A percentile compares a stretch with the other conserved stretches of the same genome.
These are phyloP conservation scores for Barbatosphaeria neglecta DNA, from an alignment of 495 filamentous ascomycete species.

Conservation along the genomic window DNA sequence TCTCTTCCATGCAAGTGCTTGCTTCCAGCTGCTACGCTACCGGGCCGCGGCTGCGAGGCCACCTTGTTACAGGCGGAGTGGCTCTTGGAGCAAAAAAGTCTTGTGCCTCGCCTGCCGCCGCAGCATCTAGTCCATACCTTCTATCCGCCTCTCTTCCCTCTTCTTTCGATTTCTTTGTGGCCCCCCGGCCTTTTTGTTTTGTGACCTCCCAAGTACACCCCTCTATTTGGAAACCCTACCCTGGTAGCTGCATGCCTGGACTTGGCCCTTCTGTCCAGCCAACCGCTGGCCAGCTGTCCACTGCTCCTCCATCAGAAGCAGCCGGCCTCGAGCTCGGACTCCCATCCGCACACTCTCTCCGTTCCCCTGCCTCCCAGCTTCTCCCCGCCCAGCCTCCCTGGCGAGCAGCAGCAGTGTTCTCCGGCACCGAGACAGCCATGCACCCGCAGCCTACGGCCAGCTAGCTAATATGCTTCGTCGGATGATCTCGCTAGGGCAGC, in stretches of 20 bases:
- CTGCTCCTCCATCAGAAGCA: not conserved
- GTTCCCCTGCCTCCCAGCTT: not conserved
- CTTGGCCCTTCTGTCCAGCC: not conserved
- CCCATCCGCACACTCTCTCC: no score
- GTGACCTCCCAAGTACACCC: no score
- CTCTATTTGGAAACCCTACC: no score
- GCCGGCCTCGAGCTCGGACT: not conserved
- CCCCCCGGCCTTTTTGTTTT: no score
- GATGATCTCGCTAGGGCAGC: conserved; percentile 32
- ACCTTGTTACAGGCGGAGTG: not conserved
- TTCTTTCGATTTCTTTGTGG: not conserved
- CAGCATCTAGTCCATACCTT: not conserved
- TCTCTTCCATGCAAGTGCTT: not conserved
- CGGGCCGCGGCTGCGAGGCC: not conserved
- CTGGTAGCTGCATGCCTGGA: no score
- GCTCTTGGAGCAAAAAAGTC: not conserved
- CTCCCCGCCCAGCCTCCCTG: not conserved
- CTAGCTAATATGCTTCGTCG: conserved; percentile 34
- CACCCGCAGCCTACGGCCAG: not conserved
- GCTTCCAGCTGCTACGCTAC: not conserved
- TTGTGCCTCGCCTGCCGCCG: not conserved
- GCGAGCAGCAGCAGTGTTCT: not conserved
- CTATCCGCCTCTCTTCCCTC: not conserved
- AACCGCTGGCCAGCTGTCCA: not conserved
- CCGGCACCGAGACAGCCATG: not conserved